phyloP scores from a whole-genome alignment of 345 rosid species.

The Leavenworthia alabamica region DNA sequence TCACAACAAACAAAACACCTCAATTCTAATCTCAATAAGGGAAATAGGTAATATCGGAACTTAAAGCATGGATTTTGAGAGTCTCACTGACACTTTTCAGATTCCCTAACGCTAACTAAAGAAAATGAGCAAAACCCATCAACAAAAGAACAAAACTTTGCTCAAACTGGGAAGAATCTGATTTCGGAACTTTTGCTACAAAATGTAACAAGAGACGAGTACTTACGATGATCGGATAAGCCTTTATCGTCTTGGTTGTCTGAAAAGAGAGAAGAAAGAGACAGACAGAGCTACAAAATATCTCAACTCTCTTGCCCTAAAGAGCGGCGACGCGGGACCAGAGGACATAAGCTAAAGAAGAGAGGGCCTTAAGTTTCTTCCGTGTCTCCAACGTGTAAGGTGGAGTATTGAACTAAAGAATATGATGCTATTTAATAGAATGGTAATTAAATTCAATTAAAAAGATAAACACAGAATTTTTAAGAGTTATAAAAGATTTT shows the following conservation, averaged over 20 bases:
- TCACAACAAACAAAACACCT: background rate
- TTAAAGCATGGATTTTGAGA: conserved; percentile 19
- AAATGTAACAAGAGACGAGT: background rate
- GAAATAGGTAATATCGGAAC: background rate
- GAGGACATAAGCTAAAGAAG: conserved; percentile 12
- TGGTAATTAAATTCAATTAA: too few species aligned
- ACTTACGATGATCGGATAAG: conserved; percentile 16
- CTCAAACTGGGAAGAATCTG: conserved; percentile 8
- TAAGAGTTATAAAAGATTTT: too few species aligned
- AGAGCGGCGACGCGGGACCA: conserved; percentile 20
- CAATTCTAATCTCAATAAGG: background rate
- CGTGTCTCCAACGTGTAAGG: conserved; percentile 21
- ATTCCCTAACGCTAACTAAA: background rate
- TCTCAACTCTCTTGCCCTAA: conserved; percentile 4
- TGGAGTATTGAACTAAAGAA: too few species aligned
- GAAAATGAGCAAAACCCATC: background rate
- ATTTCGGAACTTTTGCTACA: background rate
- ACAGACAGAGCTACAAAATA: background rate
- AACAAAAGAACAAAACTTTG: conserved; percentile 12
- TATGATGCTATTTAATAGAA: too few species aligned
- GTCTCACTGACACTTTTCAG: background rate
- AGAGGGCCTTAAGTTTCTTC: conserved; percentile 22
- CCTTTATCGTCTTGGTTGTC: conserved; percentile 3
- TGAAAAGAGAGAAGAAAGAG: conserved; percentile 2
- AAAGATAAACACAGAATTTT: too few species aligned